phyloP scores from a whole-genome alignment of 805 yeast genomes.

The Zygosaccharomyces lentus region DNA sequence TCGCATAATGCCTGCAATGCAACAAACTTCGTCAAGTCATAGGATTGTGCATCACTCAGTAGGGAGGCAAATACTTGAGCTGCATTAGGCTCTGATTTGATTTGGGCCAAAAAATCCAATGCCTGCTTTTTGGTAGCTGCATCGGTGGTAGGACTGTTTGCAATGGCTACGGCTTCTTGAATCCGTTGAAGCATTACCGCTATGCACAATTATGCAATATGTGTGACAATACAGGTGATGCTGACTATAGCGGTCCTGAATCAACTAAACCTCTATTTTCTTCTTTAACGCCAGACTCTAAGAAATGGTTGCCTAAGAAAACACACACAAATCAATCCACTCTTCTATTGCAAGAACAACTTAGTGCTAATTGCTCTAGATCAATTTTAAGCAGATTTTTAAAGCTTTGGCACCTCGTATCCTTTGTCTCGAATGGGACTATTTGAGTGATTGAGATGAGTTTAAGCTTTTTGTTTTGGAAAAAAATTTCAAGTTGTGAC shows the following conservation, averaged over 20 bases:
- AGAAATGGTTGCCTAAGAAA: background rate
- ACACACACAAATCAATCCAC: background rate
- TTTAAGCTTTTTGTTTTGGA: background rate
- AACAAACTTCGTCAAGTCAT: conserved; percentile 32
- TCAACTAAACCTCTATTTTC: background rate
- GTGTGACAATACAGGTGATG: background rate
- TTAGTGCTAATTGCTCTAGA: background rate
- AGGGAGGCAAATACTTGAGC: conserved; percentile 26
- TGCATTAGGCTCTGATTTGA: conserved; percentile 27
- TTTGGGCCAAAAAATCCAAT: conserved; percentile 30
- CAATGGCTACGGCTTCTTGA: conserved; percentile 83
- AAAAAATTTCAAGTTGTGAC: background rate
- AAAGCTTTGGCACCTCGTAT: background rate
- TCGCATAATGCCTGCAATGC: conserved; percentile 33
- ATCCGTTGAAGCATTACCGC: conserved; percentile 47
- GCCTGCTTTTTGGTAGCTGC: conserved; percentile 56
- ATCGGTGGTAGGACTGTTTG: conserved; percentile 67
- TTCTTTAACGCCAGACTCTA: background rate
- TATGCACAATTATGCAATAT: background rate
- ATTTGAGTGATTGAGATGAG: background rate
- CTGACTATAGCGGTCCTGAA: background rate
- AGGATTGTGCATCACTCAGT: conserved; percentile 23
- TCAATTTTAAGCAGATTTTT: background rate
- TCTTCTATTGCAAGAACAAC: background rate
- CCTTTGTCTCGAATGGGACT: background rate